phyloP scores from a whole-genome alignment of 192 early-diverging fungal species.

The Pilaira anomala region DNA sequence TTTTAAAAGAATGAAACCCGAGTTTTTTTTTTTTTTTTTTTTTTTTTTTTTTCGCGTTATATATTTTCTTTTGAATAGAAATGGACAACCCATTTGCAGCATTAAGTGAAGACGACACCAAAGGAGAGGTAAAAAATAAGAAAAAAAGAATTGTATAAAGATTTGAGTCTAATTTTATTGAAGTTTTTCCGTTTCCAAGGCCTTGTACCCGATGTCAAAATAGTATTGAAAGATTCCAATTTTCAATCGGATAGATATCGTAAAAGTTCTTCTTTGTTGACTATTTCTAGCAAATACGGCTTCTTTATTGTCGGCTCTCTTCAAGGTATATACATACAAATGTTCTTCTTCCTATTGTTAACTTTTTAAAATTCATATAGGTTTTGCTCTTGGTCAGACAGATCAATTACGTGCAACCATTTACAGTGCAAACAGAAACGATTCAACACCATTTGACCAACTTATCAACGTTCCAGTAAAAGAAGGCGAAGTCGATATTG shows the following conservation, averaged over 20 bases:
- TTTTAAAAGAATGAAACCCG: no score
- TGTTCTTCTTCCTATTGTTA: not conserved
- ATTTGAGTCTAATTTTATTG: no score
- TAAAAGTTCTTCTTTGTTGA: conserved; percentile 49
- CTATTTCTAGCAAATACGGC: conserved; percentile 60
- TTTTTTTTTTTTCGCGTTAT: no score
- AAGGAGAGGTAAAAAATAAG: no score
- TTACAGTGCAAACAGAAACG: conserved; percentile 23
- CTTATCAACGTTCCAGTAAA: conserved; percentile 29
- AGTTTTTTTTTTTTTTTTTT: no score
- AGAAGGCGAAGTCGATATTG: conserved; percentile 31
- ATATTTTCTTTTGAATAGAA: no score
- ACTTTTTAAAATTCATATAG: conserved; percentile 26
- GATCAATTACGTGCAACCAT: conserved; percentile 35
- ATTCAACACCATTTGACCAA: conserved; percentile 14
- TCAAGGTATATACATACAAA: conserved; percentile 39
- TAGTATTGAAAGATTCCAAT: conserved; percentile 33
- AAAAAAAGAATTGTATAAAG: no score
- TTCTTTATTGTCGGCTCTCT: conserved; percentile 65
- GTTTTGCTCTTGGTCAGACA: conserved; percentile 38
- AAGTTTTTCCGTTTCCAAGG: conserved; percentile 21
- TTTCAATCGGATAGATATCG: conserved; percentile 35
- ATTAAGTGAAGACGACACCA: no score
- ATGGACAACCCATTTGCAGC: no score
- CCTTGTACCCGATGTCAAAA: conserved; percentile 39